Evolutionary conservation across 768 basidiomycete species (phyloP), one percentile per base, ranked within the genome.

Genomic region (Dioszegia aurantiaca): DNA sequence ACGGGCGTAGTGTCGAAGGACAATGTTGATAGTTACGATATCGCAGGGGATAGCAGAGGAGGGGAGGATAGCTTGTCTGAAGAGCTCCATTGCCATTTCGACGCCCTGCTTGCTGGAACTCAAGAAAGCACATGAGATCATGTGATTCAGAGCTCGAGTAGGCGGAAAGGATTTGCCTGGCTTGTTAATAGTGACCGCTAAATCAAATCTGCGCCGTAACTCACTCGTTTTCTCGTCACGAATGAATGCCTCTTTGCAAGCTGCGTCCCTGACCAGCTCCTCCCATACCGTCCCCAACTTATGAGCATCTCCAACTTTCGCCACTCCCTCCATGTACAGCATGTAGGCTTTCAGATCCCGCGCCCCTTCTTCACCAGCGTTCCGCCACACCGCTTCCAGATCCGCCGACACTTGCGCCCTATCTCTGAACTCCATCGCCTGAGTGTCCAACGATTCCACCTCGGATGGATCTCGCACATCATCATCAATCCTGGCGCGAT

Each of bases 21-120:
- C 80, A 1, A 84, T 88, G 78, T 95, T 97, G 80, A 86, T 87
- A 1, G 89, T 85, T 45, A 86, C 79, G 26, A 88, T 78, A 68
- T 90, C 87, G 11, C 87, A 86, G 26, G 79, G 78, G 6, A 86
- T 86, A 1, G 67, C 42, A 1, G 68, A 70, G 14, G 86, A 86
- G 39, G 77, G 63, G 0, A 51, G 47, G 21, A 67, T 59, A 77
- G 83, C 81, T 43, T 78, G 70, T 8, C 77, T 65, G 36, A 83
- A 72, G 2, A 84, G 49, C 2, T 64, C 62, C 3, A 76, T 61
- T 5, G 82, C 83, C 8, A 78, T 72, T 2, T 60, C 57, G 9
- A 70, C 63, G 10, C 69, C 70, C 14, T 51, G 41, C 10, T 55
- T 46, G n/a, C n/a, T n/a, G 0, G 70, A 68, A 1, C 70, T 68